phyloP scores from a whole-genome alignment of 805 yeast species.

The Schwanniomyces pseudopolymorphus region DNA sequence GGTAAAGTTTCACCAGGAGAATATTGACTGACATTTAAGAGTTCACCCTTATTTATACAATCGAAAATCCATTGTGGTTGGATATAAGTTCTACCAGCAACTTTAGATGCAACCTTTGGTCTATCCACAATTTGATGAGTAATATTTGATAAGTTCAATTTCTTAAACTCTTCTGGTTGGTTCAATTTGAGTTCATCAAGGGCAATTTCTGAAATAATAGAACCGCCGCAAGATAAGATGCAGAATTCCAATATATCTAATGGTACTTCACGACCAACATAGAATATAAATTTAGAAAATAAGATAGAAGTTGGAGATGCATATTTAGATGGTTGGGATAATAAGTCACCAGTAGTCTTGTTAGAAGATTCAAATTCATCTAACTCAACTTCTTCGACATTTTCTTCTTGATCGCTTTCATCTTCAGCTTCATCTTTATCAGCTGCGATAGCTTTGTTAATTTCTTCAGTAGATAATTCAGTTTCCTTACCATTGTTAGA shows the following conservation, averaged over 20 bases:
- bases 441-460: slow-evolving; percentile 54
- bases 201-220: slow-evolving; percentile 80
- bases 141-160: slow-evolving; percentile 61
- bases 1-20: slow-evolving; percentile 95
- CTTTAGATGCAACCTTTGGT: slow-evolving; percentile 73
- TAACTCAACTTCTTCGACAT: slow-evolving; percentile 36
- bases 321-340: slow-evolving; percentile 61
- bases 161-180: slow-evolving; percentile 41
- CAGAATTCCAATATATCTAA: slow-evolving; percentile 87
- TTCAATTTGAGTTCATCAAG: slow-evolving; percentile 68
- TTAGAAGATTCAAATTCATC: slow-evolving; percentile 71
- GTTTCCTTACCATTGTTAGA: slow-evolving; percentile 29
- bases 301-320: slow-evolving; percentile 63
- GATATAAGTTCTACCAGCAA: slow-evolving; percentile 87
- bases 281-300: slow-evolving; percentile 76
- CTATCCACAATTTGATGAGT: slow-evolving; percentile 96
- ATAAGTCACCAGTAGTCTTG: slow-evolving; percentile 65
- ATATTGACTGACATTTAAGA: slow-evolving; percentile 76
- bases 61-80: slow-evolving; percentile 99
- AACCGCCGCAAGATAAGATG: slow-evolving; percentile 83
- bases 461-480: slow-evolving; percentile 39
- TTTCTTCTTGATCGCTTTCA: slow-evolving; percentile 14
- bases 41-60: slow-evolving; percentile 71
- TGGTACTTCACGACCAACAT: slow-evolving; percentile 93
- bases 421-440: slow-evolving; percentile 20